A percentile compares a stretch with the other conserved stretches of the same genome.
Evolutionary conservation across 1,284 basidiomycete genomes (phyloP).

Genomic region (Ceratobasidium sp.): DNA sequence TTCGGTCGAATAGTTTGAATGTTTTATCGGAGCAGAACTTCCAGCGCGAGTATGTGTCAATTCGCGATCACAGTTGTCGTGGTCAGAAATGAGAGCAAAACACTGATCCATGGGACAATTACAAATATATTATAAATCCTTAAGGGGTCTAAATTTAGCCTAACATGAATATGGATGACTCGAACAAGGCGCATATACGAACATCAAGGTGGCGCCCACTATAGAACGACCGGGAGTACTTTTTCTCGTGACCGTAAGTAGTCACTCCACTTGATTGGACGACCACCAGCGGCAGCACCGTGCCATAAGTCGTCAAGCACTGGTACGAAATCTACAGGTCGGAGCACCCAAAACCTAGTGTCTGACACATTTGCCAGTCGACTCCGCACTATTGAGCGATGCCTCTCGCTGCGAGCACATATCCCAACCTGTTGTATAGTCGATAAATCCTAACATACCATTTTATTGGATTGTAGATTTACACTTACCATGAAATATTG

Average conservation of each 20-base stretch:
- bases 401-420: slow-evolving; percentile 29
- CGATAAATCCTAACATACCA: no score
- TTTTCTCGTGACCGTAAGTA: not conserved
- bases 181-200: no score
- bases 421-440: slow-evolving; percentile 11
- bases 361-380: not conserved
- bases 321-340: slow-evolving; percentile 14
- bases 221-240: not conserved
- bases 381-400: slow-evolving; percentile 5
- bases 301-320: slow-evolving; percentile 28
- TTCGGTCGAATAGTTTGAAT: no score
- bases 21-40: no score
- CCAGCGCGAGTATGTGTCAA: no score
- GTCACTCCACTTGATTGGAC: not conserved
- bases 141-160: no score
- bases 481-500: not conserved
- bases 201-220: no score
- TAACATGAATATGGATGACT: no score
- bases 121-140: no score
- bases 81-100: no score
- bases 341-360: not conserved
- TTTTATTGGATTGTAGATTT: not conserved
- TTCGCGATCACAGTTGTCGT: no score
- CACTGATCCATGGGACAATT: no score
- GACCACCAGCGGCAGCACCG: slow-evolving; percentile 1